Evolutionary conservation across 2,329 filamentous ascomycete genomes (phyloP), one percentile per base, ranked within the genome.

Genomic region (Penicillium sclerotigenum): DNA sequence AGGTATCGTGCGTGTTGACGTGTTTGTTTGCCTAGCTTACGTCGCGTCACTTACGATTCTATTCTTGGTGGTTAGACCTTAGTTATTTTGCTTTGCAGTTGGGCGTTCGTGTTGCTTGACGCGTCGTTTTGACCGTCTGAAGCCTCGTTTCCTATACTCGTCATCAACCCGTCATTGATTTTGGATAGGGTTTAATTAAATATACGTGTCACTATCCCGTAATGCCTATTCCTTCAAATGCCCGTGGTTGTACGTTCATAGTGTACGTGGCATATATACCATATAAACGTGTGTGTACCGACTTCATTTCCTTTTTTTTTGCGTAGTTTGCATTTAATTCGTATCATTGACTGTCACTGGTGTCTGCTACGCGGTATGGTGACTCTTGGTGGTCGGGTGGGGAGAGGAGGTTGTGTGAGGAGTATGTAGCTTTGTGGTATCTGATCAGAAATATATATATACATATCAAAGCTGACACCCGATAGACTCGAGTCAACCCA

Each of bases 321-420:
- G n/a, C n/a, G n/a, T 45, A 11, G 2, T 4, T 22, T 10, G n/a
- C 3, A 7, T 46, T 33, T 7, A n/a, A 2, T 8, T 37, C 1
- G 9, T 37, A 11, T 2, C 5, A 4, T 36, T 3, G 4, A 2
- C 3, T 37, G 9, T 20, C 34, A 1, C 11, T 6, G 5, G 10
- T 37, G 9, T 18, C n/a, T 2, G 5, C 18, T 37, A 9, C 3
- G 10, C 2, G n/a, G 9, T 0, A 2, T 20, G 3, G 0, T 18
- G 9, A 1, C n/a, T 20, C 5, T 9, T 5, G 3, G 34, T 37
- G n/a, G 2, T 20, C 18, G 5, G 4, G 9, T 11, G 9, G 10
- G 5, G n/a, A n/a, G n/a, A n/a, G n/a, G n/a, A n/a, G 14, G 14
- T 33, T 33, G 28, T 29, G 4, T 29, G 28, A 29, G 8, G 28